Evolutionary conservation across 2,329 filamentous ascomycete species (phyloP), one percentile per base, ranked within the genome.

Genomic region (Xylaria sp.): DNA sequence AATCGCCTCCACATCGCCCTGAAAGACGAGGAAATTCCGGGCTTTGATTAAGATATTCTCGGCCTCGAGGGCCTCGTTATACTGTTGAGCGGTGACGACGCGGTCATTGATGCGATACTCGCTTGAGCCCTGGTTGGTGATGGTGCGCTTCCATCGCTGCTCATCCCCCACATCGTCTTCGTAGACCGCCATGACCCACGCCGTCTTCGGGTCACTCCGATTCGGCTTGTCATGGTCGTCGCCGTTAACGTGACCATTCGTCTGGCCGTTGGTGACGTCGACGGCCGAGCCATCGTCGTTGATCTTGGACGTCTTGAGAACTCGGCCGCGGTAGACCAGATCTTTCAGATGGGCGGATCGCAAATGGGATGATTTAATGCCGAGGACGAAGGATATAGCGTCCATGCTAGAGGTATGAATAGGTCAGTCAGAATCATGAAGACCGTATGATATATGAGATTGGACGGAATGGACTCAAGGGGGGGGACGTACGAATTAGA

Each of bases 161-260:
- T 97, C 93, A 76, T 97, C 93, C 55, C 94, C 95, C 1, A 94
- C 94, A 78, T 99, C 96, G 77, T 99, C 96, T 79, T 98, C 94
- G 80, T 98, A 99, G 17, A 99, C 95, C 34, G 96, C 96, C 94
- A 98, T 98, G 14, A 99, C 97, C 95, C 95, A 99, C 2, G 96
- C 97, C 2, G 91, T 96, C 79, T 94, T 96, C 0, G 96, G 96
- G 75, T 99, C 95, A 72, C 89, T 88, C 42, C 88, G 90, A n/a
- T 88, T 90, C 63, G 89, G 86, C 63, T 89, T 86, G 71, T 91
- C 85, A 42, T 88, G 84, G 42, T 87, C 89, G 61, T 90, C 88
- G 39, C 85, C 86, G 21, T 86, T 86, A 47, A 87, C 83, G 62
- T 88, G 84, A 30, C 88, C 90, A 71, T 92, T 89, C 21, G 84